Evolutionary conservation across 495 filamentous ascomycete species (phyloP).

Genomic region (Margaritispora aquatica): DNA sequence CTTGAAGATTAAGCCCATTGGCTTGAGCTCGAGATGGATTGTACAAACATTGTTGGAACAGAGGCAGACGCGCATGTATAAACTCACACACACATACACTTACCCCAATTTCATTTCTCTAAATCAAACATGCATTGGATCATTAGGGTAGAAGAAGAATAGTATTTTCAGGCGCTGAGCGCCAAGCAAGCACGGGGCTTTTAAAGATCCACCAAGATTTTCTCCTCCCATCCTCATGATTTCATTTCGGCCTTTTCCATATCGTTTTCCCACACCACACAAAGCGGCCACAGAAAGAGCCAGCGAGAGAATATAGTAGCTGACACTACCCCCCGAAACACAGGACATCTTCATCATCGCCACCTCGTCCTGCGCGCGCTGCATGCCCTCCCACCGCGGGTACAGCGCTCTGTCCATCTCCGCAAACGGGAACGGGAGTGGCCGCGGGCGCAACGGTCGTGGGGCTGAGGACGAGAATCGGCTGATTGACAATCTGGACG

Average conservation of each 20-base stretch:
- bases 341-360: conserved; percentile 80
- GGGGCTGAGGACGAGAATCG: conserved; percentile 79
- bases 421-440: conserved; percentile 28
- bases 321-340: conserved; percentile 4
- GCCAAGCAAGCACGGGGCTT: no score
- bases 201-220: no score
- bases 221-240: no score
- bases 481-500: conserved; percentile 92
- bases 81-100: neutral
- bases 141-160: neutral
- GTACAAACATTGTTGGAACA: neutral
- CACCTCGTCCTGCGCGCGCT: conserved; percentile 66
- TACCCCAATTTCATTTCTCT: no score
- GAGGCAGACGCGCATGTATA: conserved; percentile 9
- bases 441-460: conserved; percentile 36
- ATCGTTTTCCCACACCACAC: neutral
- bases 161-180: conserved; percentile 3
- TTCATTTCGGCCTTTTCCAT: conserved; percentile 5
- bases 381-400: conserved; percentile 56
- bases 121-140: conserved; percentile 9
- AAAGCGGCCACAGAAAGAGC: no score
- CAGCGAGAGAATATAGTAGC: neutral
- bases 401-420: conserved; percentile 52
- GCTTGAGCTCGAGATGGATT: no score
- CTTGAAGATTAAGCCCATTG: conserved; percentile 14